Percentiles rank a stretch among this genome's conserved stretches.
Evolutionary conservation across 768 basidiomycete species (phyloP).

Genomic region (Sporobolomyces roseus): DNA sequence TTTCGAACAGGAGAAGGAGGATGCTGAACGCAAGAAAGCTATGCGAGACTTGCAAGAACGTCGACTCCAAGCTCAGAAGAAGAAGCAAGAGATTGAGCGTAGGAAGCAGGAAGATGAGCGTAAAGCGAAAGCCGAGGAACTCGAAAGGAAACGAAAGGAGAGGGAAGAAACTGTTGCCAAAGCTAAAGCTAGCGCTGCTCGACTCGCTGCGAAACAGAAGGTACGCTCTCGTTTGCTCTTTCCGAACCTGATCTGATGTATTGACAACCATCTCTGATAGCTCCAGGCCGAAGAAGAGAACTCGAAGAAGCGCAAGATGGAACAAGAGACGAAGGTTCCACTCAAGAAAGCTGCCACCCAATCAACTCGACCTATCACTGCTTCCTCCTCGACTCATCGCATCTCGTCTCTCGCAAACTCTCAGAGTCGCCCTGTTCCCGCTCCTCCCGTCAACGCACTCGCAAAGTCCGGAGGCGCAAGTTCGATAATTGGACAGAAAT

Average conservation of each 20-base stretch:
- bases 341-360: conserved; percentile 60
- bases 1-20: conserved; percentile 74
- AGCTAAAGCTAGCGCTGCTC: conserved; percentile 16
- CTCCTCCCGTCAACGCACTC: conserved; percentile 5
- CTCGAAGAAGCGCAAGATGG: conserved; percentile 67
- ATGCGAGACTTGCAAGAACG: conserved; percentile 54
- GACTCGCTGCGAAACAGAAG: conserved; percentile 30
- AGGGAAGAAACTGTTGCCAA: conserved; percentile 32
- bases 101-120: conserved; percentile 73
- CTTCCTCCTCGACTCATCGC: conserved; percentile 17
- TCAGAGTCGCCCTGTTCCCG: conserved; percentile 47
- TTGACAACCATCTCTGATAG: not conserved
- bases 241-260: not conserved
- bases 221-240: not conserved
- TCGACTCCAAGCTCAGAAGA: conserved; percentile 54
- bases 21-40: conserved; percentile 70
- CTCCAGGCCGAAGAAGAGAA: conserved; percentile 59
- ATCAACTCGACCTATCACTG: conserved; percentile 43
- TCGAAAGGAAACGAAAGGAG: conserved; percentile 49
- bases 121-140: conserved; percentile 54
- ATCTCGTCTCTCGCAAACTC: conserved; percentile 26
- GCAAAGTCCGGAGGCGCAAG: conserved; percentile 55
- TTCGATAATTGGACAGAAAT: conserved; percentile 57
- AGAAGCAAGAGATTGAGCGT: conserved; percentile 64
- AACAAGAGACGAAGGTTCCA: conserved; percentile 58